These are phyloP conservation scores for Fraxinus sp. DNA, from an alignment of 305 asterid species.

Conservation along the genomic window DNA sequence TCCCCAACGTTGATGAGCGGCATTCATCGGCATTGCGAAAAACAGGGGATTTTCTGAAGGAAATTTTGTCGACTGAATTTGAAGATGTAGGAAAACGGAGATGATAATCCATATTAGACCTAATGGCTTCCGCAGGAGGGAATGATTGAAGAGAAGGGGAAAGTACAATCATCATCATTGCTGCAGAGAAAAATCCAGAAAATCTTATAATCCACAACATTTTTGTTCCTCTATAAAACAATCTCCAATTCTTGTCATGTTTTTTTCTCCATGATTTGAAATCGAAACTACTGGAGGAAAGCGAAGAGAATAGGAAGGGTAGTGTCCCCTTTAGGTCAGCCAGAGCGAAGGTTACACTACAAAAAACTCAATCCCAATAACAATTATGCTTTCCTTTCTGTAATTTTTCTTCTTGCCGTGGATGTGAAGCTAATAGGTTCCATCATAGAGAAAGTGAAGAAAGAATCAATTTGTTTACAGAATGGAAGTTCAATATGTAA, in stretches of 20 bases:
- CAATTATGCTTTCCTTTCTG: slow-evolving; percentile 42
- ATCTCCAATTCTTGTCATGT: slow-evolving; percentile 22
- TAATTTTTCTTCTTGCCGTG: slow-evolving; percentile 35
- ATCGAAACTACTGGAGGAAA: slow-evolving; percentile 25
- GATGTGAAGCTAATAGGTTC: slow-evolving; percentile 40
- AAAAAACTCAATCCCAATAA: slow-evolving; percentile 27
- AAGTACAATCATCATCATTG: slow-evolving; percentile 67
- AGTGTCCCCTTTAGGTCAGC: slow-evolving; percentile 71
- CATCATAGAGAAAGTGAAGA: slow-evolving; percentile 32
- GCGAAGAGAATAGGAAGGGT: slow-evolving; percentile 58
- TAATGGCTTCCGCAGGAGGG: slow-evolving; percentile 94
- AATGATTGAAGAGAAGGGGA: slow-evolving; percentile 86
- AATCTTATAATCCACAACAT: slow-evolving; percentile 81
- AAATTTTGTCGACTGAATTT: slow-evolving; percentile 28
- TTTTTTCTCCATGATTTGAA: slow-evolving; percentile 38
- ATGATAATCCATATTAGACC: slow-evolving; percentile 49
- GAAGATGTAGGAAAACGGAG: slow-evolving; percentile 34
- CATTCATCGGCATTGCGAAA: slow-evolving; percentile 76
- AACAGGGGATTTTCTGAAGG: slow-evolving; percentile 60
- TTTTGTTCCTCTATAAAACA: slow-evolving; percentile 30
- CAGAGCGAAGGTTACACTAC: slow-evolving; percentile 35
- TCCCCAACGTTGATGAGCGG: slow-evolving; percentile 29
- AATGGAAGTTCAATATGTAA: slow-evolving; percentile 29
- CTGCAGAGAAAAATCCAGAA: slow-evolving; percentile 69
- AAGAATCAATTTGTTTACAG: slow-evolving; percentile 27